Evolutionary conservation across 768 basidiomycete species (phyloP), one percentile per base, ranked within the genome.

Genomic region (Pisolithus tinctorius): DNA sequence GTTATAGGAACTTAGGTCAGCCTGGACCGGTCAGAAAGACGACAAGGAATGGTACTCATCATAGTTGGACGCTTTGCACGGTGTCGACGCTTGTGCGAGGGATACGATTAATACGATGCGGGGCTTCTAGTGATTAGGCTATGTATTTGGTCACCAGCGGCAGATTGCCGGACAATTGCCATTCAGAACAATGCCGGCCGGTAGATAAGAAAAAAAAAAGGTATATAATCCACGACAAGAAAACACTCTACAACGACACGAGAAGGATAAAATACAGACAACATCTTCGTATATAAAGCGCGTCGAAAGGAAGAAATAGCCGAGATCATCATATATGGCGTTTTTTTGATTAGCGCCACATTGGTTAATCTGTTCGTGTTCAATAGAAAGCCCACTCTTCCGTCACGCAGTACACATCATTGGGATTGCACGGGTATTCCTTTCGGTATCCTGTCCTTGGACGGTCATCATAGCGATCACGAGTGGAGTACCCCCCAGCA

Each of bases 401-500:
- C 10, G 83, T 77, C 27, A 87, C 73, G 60, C 87, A 89, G 57
- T 85, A 82, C 34, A 73, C 69, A 53, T 81, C 82, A 54, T 82
- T 79, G 41, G 71, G 70, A 49, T 70, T 69, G 66, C 87, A 88
- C 2, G 80, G 78, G 55, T 75, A 74, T 31, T 80, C 78, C 58
- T 54, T 67, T 23, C 64, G 60, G 55, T 62, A 67, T 64, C 69
- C 59, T 11, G 60, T 66, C 54, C 53, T 67, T 38, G 57, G 61
- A 13, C 58, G 66, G 47, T 60, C 63, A n/a, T 61, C 59, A 11
- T 65, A 63, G 11, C 64, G 67, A 34, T 66, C 65, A 23, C 46
- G 38, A 6, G 62, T 51, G 27, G 65, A 52, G 9, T 58, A 48
- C 4, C 54, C 56, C 4, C 54, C 56, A 25, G 57, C 57, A 30